Base-by-base conservation (phyloP, 768 basidiomycete species). In the Coprinopsis sp. region DNA sequence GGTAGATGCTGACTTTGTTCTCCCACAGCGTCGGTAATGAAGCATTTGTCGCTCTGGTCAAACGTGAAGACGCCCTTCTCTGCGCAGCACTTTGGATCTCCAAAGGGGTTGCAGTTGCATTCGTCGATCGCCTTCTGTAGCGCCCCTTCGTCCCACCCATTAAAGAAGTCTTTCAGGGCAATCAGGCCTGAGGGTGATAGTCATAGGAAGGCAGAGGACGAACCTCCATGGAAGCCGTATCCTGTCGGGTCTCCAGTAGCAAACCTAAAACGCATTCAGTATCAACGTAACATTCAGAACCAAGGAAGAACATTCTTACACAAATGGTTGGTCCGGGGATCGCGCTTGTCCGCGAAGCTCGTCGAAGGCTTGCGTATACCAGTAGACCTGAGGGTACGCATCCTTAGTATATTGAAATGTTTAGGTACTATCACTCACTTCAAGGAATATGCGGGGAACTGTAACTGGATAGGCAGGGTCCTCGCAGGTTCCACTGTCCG, bases 211-310 rank as follows among this genome's bases (percentile, higher is more conserved):
- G 7, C 10, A 14, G 21, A n/a, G 12, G 6, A 3, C 44, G 4
- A 11, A 49, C 55, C 55, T 14, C 55, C 55, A 47, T 75, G 74
- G 47, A 74, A 69, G 49, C 77, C 77, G 53, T 74, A 77, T 2
- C 78, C 78, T 18, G 73, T 77, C 3, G 71, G 70, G 54, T 82
- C 81, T n/a, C 81, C 81, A 52, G 75, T 67, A 12, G 79, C 58
- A 49, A 62, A 69, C 3, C 70, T 71, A 39, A 36, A 11, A 30
- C 22, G 1, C 19, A 37, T 12, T 16, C 3, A 7, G 22, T 11
- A 11, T 14, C 11, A 16, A 31, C 5, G 21, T 12, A 14, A 12
- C 16, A 33, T 31, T 38, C 37, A 12, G 16, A n/a, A 19, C 16
- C 4, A 6, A 23, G 28, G 23, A 36, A 18, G 24, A 37, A 3